Base-by-base conservation (phyloP, 371 early-diverging fungal species). In the Coemansia sp. region DNA sequence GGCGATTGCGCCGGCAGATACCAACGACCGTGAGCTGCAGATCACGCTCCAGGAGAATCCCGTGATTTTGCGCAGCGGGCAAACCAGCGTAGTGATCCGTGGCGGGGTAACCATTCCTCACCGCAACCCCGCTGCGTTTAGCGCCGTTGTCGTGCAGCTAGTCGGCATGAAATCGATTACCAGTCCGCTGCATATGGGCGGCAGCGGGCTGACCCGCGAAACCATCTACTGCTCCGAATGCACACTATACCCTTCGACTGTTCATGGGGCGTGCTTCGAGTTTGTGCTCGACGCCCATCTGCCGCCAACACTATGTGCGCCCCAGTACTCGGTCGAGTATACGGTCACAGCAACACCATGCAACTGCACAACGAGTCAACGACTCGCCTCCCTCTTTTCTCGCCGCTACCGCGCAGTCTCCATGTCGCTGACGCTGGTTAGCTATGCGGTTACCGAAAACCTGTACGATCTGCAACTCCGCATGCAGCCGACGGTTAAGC, bases 291-390 rank as follows among this genome's bases (percentile, higher is more conserved):
- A 14, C 33, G n/a, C 43, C 14, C 5, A 6, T 4, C 11, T 35
- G 20, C 57, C 61, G 34, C 61, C 66, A 7, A 52, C 53, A 26
- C n/a, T 65, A 4, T n/a, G 33, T 9, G 55, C 55, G 14, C 66
- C 66, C 3, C 45, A 41, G 10, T 60, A 55, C 55, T 30, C 54
- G 4, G 40, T 65, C 35, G 61, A 57, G 31, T 65, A 65, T 5
- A 1, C 11, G 1, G 11, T 60, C 2, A 47, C 55, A 5, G 66
- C 61, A 2, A n/a, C 10, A 14, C n/a, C 35, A 9, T 2, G 8
- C 1, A 16, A 33, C 36, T 2, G 16, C 16, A 36, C 36, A 3
- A 34, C 35, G 16, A 14, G 16, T 4, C 53, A 35, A 1, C 16
- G 36, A 14, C n/a, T 53, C n/a, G 9, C 9, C 16, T 3, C 20